phyloP scores from a whole-genome alignment of 78 protist species.

The Dictyostelium citrinum region DNA sequence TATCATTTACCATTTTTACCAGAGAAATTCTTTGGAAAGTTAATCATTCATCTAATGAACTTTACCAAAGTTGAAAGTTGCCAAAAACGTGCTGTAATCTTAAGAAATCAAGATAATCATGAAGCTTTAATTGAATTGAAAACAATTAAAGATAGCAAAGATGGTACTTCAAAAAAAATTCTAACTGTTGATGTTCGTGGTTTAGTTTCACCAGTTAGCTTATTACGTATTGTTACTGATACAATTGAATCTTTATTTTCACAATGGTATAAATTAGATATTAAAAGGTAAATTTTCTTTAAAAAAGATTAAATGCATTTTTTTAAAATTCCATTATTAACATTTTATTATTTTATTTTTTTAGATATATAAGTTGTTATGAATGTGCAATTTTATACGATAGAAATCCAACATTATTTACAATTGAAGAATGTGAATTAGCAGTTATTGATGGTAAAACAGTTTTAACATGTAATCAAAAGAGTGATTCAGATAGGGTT shows the following conservation, averaged over 20 bases:
- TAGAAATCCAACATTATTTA: constrained; percentile 51
- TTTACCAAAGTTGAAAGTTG: constrained; percentile 54
- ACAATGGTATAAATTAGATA: constrained; percentile 75
- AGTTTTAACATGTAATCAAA: constrained; percentile 46
- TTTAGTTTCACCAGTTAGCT: constrained; percentile 21
- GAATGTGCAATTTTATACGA: constrained; percentile 63
- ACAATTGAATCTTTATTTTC: constrained; percentile 72
- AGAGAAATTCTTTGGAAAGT: constrained; percentile 59
- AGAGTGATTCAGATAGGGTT: background rate
- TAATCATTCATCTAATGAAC: constrained; percentile 32
- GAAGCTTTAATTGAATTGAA: constrained; percentile 72
- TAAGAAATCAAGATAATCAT: constrained; percentile 26
- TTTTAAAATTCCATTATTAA: background rate
- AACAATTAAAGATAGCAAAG: background rate
- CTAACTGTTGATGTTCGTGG: constrained; percentile 72
- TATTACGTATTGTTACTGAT: constrained; percentile 58
- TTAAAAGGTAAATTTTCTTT: constrained; percentile 32
- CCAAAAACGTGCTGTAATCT: constrained; percentile 24
- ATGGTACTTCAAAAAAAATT: background rate
- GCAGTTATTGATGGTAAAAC: constrained; percentile 78
- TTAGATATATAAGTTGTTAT: constrained; percentile 60
- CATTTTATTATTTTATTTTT: background rate
- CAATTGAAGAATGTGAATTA: constrained; percentile 73
- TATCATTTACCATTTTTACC: constrained; percentile 64
- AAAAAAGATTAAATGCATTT: background rate